A percentile compares a stretch with the other conserved stretches of the same genome.
Conservation (phyloP, 306 rosid genomes). For the Citrullus mucosospermus region DNA sequence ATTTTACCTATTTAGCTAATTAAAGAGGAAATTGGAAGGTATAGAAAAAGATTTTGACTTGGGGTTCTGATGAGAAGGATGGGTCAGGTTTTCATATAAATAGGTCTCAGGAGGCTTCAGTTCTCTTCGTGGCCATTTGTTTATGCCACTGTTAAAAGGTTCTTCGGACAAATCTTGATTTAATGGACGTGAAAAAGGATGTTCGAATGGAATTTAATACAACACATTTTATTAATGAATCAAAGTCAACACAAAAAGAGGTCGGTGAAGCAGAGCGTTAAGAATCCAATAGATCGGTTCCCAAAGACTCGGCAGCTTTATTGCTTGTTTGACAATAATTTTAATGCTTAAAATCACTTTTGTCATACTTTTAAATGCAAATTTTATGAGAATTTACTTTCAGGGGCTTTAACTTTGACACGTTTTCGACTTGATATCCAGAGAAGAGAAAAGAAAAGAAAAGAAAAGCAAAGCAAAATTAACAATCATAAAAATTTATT, state of each 20-base stretch:
- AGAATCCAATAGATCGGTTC: not conserved
- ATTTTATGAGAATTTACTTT: too few relatives aligned
- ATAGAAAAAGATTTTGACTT: not conserved
- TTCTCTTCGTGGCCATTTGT: not conserved
- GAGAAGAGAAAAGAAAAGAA: too few relatives aligned
- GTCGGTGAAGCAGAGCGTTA: not conserved
- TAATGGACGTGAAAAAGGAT: not conserved
- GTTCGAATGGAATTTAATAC: not conserved
- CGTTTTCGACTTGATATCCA: too few relatives aligned
- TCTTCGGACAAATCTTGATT: not conserved
- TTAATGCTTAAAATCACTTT: not conserved
- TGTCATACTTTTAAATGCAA: too few relatives aligned
- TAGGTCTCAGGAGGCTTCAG: not conserved
- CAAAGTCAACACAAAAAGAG: not conserved
- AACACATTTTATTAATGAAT: not conserved
- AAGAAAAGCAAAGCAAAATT: too few relatives aligned
- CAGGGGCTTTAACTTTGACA: too few relatives aligned
- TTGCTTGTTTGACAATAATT: not conserved
- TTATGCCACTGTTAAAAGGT: not conserved
- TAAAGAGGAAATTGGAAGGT: not conserved
- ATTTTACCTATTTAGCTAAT: constrained; percentile 14
- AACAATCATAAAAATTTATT: too few relatives aligned
- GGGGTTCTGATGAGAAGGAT: not conserved
- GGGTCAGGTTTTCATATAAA: not conserved
- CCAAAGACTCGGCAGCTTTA: not conserved